Evolutionary conservation across 148 eudicot species (phyloP), one percentile per base, ranked within the genome.

Genomic region (Camellia granthamiana): DNA sequence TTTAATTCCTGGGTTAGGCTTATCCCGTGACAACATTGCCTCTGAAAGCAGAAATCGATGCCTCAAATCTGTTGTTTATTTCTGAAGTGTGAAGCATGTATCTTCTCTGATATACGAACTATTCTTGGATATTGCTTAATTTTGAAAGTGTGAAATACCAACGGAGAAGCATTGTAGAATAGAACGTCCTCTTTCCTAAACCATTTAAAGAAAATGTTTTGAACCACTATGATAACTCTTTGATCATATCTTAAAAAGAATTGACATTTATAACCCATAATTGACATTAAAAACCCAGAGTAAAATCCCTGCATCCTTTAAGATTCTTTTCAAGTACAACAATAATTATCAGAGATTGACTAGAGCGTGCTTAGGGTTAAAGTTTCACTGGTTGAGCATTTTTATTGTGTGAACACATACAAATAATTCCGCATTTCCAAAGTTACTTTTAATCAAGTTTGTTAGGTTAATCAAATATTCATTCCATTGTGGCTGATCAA

Each of bases 181-280:
- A 70, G 13, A 69, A 70, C 14, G 18, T 70, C 21, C 58, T 72
- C 75, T 72, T 52, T 72, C 75, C 42, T 30, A 30, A 46, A 72
- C 9, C 18, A 59, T 23, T 51, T 14, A 8, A 38, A 70, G 58
- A 70, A 70, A 47, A 47, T 70, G 10, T 70, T 46, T 70, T 70
- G 15, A 70, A 70, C 56, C 56, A 5, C 74, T 70, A 47, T 55
- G 58, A 70, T 30, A 70, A 47, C 74, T 44, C 7, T 49, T 70
- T 70, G 38, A 46, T 70, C 13, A 47, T 42, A 69, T 46, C 3
- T 21, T 18, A 49, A 38, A 72, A 14, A 52, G 18, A 6, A 71
- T 71, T 52, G 60, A 52, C 60, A 23, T 51, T 49, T 30, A 30
- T 30, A 30, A 30, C 38, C 38, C 38, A 30, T 30, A 30, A 30